These are phyloP conservation scores for Melanogaster broomeanus DNA, from an alignment of 768 basidiomycete genomes.

Conservation along the genomic window DNA sequence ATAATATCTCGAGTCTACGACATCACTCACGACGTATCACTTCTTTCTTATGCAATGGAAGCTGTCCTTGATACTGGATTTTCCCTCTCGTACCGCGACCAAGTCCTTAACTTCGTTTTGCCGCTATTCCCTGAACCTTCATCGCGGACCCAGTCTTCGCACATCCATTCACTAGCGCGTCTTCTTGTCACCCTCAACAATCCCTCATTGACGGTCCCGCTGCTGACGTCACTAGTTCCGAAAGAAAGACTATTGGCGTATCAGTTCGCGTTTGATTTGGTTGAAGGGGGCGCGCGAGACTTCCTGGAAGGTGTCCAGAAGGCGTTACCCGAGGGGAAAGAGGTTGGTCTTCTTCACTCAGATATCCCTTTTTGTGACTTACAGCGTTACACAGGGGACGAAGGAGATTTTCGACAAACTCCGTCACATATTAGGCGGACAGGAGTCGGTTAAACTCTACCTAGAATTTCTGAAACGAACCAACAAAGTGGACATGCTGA, in stretches of 20 bases:
- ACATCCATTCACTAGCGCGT: constrained; percentile 82
- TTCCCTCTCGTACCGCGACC: constrained; percentile 80
- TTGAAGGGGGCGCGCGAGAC: constrained; percentile 92
- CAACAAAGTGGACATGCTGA: constrained; percentile 88
- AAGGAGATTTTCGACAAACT: constrained; percentile 72
- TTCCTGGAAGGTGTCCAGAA: constrained; percentile 79
- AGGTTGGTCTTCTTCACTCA: constrained; percentile 41
- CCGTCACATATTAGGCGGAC: constrained; percentile 83
- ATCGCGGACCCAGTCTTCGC: constrained; percentile 69
- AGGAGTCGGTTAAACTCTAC: constrained; percentile 90
- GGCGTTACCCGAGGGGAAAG: constrained; percentile 66
- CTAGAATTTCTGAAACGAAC: constrained; percentile 95
- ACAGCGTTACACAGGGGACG: constrained; percentile 45
- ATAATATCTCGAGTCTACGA: constrained; percentile 78
- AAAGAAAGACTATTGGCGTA: constrained; percentile 80
- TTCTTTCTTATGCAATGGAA: constrained; percentile 91
- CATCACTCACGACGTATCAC: constrained; percentile 68
- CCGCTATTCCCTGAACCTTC: constrained; percentile 83
- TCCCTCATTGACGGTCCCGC: constrained; percentile 72
- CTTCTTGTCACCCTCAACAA: constrained; percentile 88
- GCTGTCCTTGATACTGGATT: constrained; percentile 90
- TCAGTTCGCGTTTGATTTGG: constrained; percentile 94
- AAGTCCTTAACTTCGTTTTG: constrained; percentile 76
- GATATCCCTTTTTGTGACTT: constrained; percentile 5
- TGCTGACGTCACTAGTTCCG: constrained; percentile 71